Evolutionary conservation across 306 rosid species (phyloP), one percentile per base, ranked within the genome.

Genomic region (Hippophae tibetana): DNA sequence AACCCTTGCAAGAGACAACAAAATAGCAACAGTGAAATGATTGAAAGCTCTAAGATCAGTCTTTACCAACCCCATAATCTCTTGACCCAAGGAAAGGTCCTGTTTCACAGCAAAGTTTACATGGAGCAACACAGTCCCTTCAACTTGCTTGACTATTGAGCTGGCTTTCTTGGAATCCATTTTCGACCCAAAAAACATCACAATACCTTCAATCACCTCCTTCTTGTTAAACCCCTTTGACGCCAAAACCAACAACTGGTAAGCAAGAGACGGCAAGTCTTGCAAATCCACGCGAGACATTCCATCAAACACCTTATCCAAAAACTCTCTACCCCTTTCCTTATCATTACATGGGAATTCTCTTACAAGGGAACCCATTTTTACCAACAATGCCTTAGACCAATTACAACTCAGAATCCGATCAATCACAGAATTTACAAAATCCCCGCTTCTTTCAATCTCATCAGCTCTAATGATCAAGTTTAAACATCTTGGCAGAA

Each of bases 241-340:
- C 43, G 60, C 71, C 57, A 71, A 44, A 26, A 76, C 67, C 64
- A 76, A 73, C 57, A 71, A n/a, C 58, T 76, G 81, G 64, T 71
- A 76, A 54, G 71, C 77, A 7, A 76, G 60, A 40, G 77, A 71
- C 5, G 81, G 81, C 76, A 76, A 59, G 66, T 76, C 81, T 52
- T 76, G 81, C 63, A 76, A 62, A 51, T 76, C 77, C 9, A 72
- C 65, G 25, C 67, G 27, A 5, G 64, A 8, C 58, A 76, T 71
- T 55, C 69, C 77, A 2, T 8, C 57, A 14, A 71, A 67, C 18
- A 63, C 70, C 67, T 76, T 76, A 44, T 63, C 74, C 52, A 63
- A 57, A 63, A 76, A 76, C 56, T 71, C 74, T 38, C 64, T 54
- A 41, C 60, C 69, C 77, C 62, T 59, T 0, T 5, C 40, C 61